Evolutionary conservation across 331 rosid species (phyloP).

Genomic region (Quercus phellos): DNA sequence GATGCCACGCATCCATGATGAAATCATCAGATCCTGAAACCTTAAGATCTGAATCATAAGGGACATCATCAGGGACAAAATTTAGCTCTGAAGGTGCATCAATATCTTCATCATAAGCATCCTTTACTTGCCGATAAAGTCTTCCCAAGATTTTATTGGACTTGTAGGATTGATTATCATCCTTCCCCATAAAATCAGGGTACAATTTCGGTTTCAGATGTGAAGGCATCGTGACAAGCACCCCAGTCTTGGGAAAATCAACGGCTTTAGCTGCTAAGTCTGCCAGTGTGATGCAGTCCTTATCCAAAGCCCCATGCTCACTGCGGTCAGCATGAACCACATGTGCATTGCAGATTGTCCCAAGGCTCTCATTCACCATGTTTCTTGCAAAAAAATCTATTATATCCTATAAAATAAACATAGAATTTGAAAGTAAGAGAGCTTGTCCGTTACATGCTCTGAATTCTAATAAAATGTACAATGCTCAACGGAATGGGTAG

Average conservation of each 20-base stretch:
- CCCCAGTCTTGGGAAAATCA: slow-evolving; percentile 87
- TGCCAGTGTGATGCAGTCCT: slow-evolving; percentile 59
- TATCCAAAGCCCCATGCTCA: slow-evolving; percentile 63
- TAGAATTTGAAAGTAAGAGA: neutral
- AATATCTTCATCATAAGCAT: slow-evolving; percentile 49
- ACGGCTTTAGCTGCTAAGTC: slow-evolving; percentile 87
- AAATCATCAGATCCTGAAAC: slow-evolving; percentile 52
- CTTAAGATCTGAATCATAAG: slow-evolving; percentile 62
- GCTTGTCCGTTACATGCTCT: neutral
- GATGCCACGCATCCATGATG: slow-evolving; percentile 61
- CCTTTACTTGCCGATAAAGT: slow-evolving; percentile 57
- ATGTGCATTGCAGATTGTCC: slow-evolving; percentile 84
- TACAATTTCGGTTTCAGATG: slow-evolving; percentile 64
- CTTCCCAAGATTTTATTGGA: slow-evolving; percentile 71
- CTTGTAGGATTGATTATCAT: slow-evolving; percentile 57
- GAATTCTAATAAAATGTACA: neutral
- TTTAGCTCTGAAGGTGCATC: slow-evolving; percentile 31
- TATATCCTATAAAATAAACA: slow-evolving; percentile 54
- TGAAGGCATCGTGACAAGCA: slow-evolving; percentile 53
- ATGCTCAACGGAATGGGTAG: no score
- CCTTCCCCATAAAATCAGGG: slow-evolving; percentile 97
- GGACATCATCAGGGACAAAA: slow-evolving; percentile 26
- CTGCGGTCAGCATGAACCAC: slow-evolving; percentile 92
- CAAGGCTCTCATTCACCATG: slow-evolving; percentile 71
- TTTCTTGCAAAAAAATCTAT: slow-evolving; percentile 58